A percentile compares a stretch with the other conserved stretches of the same genome.
These are phyloP conservation scores for Alternaria ventricosa DNA, from an alignment of 2,329 filamentous ascomycete species.

Conservation along the genomic window DNA sequence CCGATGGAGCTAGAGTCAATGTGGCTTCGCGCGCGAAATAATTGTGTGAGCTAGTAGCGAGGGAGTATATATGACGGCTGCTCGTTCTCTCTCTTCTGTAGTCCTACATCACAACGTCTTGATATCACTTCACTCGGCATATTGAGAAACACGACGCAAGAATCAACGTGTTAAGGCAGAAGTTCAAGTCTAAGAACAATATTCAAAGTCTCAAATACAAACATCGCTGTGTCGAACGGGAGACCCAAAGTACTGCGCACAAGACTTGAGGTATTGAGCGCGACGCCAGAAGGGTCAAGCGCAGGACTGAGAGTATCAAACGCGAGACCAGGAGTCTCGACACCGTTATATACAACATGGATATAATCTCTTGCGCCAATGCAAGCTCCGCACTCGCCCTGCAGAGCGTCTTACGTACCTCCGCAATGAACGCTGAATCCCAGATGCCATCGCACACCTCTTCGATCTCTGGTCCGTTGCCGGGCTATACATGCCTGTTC, in stretches of 20 bases:
- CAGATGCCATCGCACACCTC: not conserved
- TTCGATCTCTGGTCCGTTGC: not conserved
- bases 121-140: not conserved
- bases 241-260: not conserved
- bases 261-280: not conserved
- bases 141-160: not conserved
- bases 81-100: not conserved
- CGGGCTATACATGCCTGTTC: not conserved
- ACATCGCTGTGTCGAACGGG: not conserved
- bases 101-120: not conserved
- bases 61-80: not conserved
- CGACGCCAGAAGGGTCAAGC: not conserved
- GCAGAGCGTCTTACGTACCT: not conserved
- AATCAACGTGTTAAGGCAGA: not conserved
- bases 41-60: not conserved
- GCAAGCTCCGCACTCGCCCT: not conserved
- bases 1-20: not conserved
- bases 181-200: not conserved
- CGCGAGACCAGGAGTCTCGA: not conserved
- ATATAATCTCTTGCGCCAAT: not conserved
- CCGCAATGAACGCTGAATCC: not conserved
- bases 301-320: not conserved
- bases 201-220: not conserved
- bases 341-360: not conserved
- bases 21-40: not conserved